Evolutionary conservation across 1,284 basidiomycete species (phyloP), one percentile per base, ranked within the genome.

Genomic region (Ustilago nuda): DNA sequence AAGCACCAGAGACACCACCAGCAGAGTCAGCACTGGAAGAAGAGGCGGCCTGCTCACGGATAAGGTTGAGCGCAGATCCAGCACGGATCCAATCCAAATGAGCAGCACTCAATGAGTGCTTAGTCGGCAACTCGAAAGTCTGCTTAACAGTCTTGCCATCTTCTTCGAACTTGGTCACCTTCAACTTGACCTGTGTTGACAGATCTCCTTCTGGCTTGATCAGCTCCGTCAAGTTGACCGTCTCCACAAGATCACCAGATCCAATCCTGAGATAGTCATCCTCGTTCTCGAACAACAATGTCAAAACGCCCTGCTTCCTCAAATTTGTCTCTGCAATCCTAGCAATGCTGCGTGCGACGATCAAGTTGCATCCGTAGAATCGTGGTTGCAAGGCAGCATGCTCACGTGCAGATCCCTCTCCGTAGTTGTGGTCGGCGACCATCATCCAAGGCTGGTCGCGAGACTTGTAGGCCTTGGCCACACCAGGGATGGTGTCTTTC

Each of bases 361-460:
- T 87, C 35, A 88, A 66, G 62, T 87, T 86, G 78, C 83, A 85
- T 27, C 93, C 94, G 83, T 97, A 96, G 88, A 96, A 97, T 15
- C 97, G 91, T 55, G 96, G 97, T 86, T 99, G 97, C 37, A 99
- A 89, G 15, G 95, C 95, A 37, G 97, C 97, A 86, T 99, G 97
- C 87, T 99, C 97, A 68, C 97, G 91, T n/a, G 95, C 95, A 76
- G 93, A 94, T 86, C 96, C 97, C 87, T 99, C 97, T 5, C 97
- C 97, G 85, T 99, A 97, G 87, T 87, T 87, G 81, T 83, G 86
- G 85, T 99, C 97, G 1, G 97, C 95, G 37, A 99, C 89, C 55
- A 99, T 88, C 81, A 95, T 92, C 95, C 96, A 99, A 91, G 85
- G 84, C 80, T 87, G 86, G 12, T 67, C 66, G 32, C 85, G 82